Evolutionary conservation across 148 eudicot genomes (phyloP).

Genomic region (Euryodendron excelsum): DNA sequence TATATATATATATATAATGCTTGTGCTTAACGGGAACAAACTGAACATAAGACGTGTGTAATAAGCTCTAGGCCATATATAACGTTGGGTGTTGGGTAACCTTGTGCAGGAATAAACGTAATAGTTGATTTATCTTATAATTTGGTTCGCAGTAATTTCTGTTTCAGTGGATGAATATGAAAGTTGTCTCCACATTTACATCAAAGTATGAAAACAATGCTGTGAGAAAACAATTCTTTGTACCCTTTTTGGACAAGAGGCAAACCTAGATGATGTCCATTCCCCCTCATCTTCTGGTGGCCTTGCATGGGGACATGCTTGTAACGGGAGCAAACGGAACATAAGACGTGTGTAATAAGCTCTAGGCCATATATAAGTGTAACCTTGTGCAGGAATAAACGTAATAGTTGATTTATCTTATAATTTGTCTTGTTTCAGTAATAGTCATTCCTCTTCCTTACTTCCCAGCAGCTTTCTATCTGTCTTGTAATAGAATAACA

Average conservation of each 20-base stretch:
- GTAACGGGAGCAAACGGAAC: not conserved
- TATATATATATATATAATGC: too few relatives aligned
- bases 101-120: not conserved
- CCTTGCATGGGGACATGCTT: not conserved
- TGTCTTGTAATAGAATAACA: not conserved
- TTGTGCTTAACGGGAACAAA: not conserved
- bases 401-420: not conserved
- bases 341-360: slow-evolving; percentile 1
- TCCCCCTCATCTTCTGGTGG: slow-evolving; percentile 8
- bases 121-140: not conserved
- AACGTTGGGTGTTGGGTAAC: too few relatives aligned
- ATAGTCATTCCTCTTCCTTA: too few relatives aligned
- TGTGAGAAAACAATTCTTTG: too few relatives aligned
- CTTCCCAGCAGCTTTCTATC: not conserved
- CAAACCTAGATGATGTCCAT: slow-evolving; percentile 28
- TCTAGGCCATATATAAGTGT: not conserved
- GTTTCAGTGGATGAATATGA: not conserved
- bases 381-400: not conserved
- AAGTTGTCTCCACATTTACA: too few relatives aligned
- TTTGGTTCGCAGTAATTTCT: not conserved
- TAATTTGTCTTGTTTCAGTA: too few relatives aligned
- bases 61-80: not conserved
- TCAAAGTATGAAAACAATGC: too few relatives aligned
- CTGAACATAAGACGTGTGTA: slow-evolving; percentile 2
- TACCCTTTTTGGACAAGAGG: too few relatives aligned